Conservation (phyloP, 106 monocot genomes). For the Dioscorea dumetorum region DNA sequence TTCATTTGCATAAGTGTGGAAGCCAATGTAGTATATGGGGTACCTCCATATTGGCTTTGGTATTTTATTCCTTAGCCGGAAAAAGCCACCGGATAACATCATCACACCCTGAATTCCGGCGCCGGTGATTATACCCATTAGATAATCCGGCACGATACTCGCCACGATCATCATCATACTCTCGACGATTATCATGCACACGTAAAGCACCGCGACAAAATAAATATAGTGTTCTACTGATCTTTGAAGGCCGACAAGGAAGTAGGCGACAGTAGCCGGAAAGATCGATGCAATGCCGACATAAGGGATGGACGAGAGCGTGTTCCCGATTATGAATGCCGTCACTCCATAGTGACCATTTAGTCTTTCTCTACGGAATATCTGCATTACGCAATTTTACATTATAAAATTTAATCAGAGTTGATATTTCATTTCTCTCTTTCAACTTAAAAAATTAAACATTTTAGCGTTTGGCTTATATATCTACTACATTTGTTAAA, state of each 20-base stretch:
- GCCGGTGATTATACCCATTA: conserved; percentile 83
- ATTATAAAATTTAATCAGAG: no score
- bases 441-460: no score
- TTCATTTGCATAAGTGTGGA: conserved; percentile 64
- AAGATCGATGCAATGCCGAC: conserved; percentile 45
- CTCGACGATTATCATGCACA: conserved; percentile 67
- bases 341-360: conserved; percentile 72
- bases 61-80: conserved; percentile 49
- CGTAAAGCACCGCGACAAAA: conserved; percentile 53
- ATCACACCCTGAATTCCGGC: conserved; percentile 76
- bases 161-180: conserved; percentile 91
- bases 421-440: no score
- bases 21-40: conserved; percentile 67
- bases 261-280: conserved; percentile 68
- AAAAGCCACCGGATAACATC: conserved; percentile 78
- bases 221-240: conserved; percentile 44
- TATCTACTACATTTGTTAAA: no score
- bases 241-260: conserved; percentile 50
- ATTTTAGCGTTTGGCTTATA: no score
- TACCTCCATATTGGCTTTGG: conserved; percentile 65
- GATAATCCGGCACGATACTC: conserved; percentile 64
- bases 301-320: conserved; percentile 54
- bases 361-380: conserved; percentile 58
- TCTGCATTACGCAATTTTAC: conserved; percentile 8
- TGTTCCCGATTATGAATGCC: conserved; percentile 47